Evolutionary conservation across 352 stramenopile species (phyloP).

Genomic region (Globisporangium sylvaticum): DNA sequence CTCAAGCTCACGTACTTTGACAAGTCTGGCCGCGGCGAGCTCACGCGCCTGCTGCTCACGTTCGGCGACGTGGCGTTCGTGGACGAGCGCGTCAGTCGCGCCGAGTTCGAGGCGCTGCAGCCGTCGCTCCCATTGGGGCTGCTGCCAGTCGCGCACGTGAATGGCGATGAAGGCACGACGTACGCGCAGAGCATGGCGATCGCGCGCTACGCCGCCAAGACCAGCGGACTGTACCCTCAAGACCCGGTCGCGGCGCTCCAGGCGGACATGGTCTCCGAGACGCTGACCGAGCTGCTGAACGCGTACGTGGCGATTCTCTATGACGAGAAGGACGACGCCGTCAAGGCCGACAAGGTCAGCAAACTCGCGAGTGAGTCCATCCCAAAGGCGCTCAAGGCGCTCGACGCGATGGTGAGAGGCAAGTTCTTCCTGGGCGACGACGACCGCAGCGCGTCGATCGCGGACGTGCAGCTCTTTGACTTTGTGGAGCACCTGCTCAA

Average conservation of each 20-base stretch:
- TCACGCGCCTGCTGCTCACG: constrained; percentile 53
- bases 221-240: constrained; percentile 55
- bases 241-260: constrained; percentile 47
- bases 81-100: constrained; percentile 46
- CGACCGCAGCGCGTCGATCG: constrained; percentile 24
- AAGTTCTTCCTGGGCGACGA: constrained; percentile 51
- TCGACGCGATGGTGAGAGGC: constrained; percentile 25
- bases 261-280: constrained; percentile 47
- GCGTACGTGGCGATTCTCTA: constrained; percentile 39
- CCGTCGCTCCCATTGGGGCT: constrained; percentile 44
- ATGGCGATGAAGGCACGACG: constrained; percentile 20
- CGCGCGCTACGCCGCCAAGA: constrained; percentile 44
- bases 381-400: constrained; percentile 16
- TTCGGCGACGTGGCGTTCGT: constrained; percentile 53
- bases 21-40: constrained; percentile 42
- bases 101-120: constrained; percentile 49
- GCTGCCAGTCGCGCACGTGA: constrained; percentile 43
- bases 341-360: constrained; percentile 31
- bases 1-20: constrained; percentile 79
- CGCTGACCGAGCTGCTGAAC: constrained; percentile 31
- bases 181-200: constrained; percentile 64
- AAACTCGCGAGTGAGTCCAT: constrained; percentile 22
- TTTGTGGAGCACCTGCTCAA: constrained; percentile 39
- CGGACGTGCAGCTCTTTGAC: constrained; percentile 57
- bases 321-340: constrained; percentile 29